Conservation (phyloP, 352 stramenopile species). For the Phytopythium vexans region DNA sequence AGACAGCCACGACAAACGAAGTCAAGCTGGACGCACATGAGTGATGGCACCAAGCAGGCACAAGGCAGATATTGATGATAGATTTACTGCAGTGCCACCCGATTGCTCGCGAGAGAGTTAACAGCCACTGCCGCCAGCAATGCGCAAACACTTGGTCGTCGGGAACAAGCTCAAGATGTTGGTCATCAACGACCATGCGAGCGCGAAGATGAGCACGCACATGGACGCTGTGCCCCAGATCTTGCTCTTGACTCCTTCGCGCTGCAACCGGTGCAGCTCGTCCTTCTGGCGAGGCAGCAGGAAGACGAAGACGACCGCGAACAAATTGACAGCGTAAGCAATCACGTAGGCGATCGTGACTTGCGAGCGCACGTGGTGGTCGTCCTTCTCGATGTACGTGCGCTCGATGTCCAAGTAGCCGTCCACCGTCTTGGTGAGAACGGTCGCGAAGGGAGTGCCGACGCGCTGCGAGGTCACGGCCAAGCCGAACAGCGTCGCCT, state of each 20-base stretch:
- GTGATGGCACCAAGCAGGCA: too few relatives aligned
- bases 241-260: conserved; percentile 26
- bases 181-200: conserved; percentile 45
- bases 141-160: conserved; percentile 34
- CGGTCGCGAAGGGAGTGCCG: conserved; percentile 27
- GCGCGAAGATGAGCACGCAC: conserved; percentile 22
- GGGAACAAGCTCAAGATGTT: conserved; percentile 47
- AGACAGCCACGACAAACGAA: too few relatives aligned
- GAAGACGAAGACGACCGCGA: conserved; percentile 30
- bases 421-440: conserved; percentile 31
- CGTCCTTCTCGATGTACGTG: conserved; percentile 22
- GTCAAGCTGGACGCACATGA: too few relatives aligned
- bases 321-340: conserved; percentile 38
- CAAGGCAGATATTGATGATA: too few relatives aligned
- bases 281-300: conserved; percentile 44
- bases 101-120: too few relatives aligned
- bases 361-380: conserved; percentile 25
- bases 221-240: conserved; percentile 16
- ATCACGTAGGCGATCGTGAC: conserved; percentile 41
- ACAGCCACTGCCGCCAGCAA: conserved; percentile 32
- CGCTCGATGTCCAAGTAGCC: conserved; percentile 22
- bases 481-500: conserved; percentile 40
- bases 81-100: too few relatives aligned
- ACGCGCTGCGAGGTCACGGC: conserved; percentile 21
- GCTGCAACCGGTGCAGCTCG: conserved; percentile 33